Evolutionary conservation across 140 eudicot genomes (phyloP), one percentile per base, ranked within the genome.

Genomic region (Cichorium intybus): DNA sequence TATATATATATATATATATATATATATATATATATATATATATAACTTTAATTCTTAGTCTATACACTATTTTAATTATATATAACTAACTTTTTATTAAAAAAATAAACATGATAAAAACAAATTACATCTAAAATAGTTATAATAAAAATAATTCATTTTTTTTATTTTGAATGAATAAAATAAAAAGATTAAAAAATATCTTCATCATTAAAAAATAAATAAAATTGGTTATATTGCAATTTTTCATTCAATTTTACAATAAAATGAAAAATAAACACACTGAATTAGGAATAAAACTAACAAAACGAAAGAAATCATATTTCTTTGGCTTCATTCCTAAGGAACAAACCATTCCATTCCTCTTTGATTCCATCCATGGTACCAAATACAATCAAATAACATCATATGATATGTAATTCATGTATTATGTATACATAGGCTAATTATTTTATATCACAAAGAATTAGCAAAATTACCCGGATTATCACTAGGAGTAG

Each of bases 391-490:
- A 10, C 3, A 6, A n/a, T n/a, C n/a, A n/a, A n/a, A 10, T 10
- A 37, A 3, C 5, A 10, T 10, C 11, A 37, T 37, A 10, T 10
- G 45, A 37, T 3, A 10, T 37, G n/a, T 37, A 37, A 10, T 10
- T 37, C 0, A 37, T 15, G 45, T 37, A 37, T 37, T 0, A 37
- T 15, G 45, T 37, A 37, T 0, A 37, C n/a, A 10, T 0, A 24
- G 2, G 3, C 24, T 27, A 29, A 22, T 16, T 16, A 7, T 7
- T 59, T 31, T 59, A n/a, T 28, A 48, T 60, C 47, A 18, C 47
- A 62, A 52, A n/a, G 27, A 37, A 29, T 15, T 11, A 58, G 51
- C 11, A 27, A 20, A 39, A 6, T 46, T 82, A 92, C 98, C 98
- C 24, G 80, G 68, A 61, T 78, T 67, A 61, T 65, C 87, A 0